phyloP scores from a whole-genome alignment of 2,329 filamentous ascomycete genomes.

The Claviceps pazoutovae region DNA sequence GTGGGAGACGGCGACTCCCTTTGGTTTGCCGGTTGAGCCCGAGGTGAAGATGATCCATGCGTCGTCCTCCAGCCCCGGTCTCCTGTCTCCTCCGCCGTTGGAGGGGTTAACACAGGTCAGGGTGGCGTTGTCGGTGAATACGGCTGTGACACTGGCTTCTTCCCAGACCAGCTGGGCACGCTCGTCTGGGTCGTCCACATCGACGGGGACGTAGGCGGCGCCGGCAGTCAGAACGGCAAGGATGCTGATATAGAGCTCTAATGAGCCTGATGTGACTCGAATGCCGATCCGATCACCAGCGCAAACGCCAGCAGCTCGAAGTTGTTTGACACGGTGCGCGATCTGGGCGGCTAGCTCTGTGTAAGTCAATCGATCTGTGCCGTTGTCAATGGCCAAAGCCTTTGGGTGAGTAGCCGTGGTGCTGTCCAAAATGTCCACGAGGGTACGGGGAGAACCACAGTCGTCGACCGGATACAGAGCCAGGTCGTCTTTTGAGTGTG shows the following conservation, averaged over 20 bases:
- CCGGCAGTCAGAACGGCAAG: constrained; percentile 9
- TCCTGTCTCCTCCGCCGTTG: background rate
- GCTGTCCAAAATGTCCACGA: constrained; percentile 9
- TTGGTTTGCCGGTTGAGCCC: constrained; percentile 12
- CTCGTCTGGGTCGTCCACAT: constrained; percentile 12
- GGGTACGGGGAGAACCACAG: constrained; percentile 6
- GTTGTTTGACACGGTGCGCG: constrained; percentile 1
- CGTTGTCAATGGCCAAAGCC: constrained; percentile 9
- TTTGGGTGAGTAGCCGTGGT: constrained; percentile 5
- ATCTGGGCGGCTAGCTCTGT: constrained; percentile 4
- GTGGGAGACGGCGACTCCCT: constrained; percentile 13
- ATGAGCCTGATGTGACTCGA: constrained; percentile 9
- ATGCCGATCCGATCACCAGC: constrained; percentile 10
- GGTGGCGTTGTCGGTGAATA: constrained; percentile 8
- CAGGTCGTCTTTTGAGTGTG: constrained; percentile 1
- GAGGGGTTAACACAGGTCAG: constrained; percentile 5
- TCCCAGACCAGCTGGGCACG: constrained; percentile 10
- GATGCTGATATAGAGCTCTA: constrained; percentile 10
- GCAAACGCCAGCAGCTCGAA: constrained; percentile 7
- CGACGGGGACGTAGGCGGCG: constrained; percentile 12
- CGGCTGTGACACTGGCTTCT: constrained; percentile 8
- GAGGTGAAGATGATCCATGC: constrained; percentile 15
- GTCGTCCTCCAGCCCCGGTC: constrained; percentile 8
- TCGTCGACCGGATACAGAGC: constrained; percentile 6
- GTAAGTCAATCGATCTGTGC: constrained; percentile 6